Conservation (phyloP, 176 grass and related monocot species). For the Paspalum vaginatum region DNA sequence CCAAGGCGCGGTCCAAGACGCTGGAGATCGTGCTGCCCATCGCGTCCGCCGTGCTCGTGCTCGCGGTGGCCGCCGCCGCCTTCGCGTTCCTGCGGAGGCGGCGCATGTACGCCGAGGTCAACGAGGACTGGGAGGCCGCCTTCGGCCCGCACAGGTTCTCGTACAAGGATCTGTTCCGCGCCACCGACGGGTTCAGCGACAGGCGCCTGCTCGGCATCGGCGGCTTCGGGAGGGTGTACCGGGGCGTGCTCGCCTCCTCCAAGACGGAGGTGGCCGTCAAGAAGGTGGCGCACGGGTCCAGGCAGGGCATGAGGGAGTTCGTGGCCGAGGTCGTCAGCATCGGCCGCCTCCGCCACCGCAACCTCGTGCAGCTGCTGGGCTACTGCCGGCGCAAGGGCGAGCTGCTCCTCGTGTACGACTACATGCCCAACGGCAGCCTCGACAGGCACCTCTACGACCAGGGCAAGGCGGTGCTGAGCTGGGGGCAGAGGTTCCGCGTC, state of each 20-base stretch:
- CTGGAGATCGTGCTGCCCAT: slow-evolving; percentile 56
- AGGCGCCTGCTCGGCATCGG: slow-evolving; percentile 59
- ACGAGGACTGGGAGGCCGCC: slow-evolving; percentile 69
- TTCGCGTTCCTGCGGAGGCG: slow-evolving; percentile 43
- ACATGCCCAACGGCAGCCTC: slow-evolving; percentile 87
- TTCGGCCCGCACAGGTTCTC: slow-evolving; percentile 73
- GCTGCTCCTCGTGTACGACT: slow-evolving; percentile 85
- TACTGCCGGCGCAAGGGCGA: slow-evolving; percentile 85
- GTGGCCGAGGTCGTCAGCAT: slow-evolving; percentile 78
- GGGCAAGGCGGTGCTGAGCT: slow-evolving; percentile 8
- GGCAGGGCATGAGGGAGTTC: slow-evolving; percentile 81
- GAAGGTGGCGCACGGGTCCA: slow-evolving; percentile 73
- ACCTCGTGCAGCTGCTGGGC: slow-evolving; percentile 79
- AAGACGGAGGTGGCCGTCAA: slow-evolving; percentile 78
- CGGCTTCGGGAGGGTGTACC: slow-evolving; percentile 81
- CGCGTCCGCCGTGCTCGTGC: slow-evolving; percentile 49
- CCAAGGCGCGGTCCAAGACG: slow-evolving; percentile 56
- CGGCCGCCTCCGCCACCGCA: slow-evolving; percentile 76
- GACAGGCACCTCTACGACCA: slow-evolving; percentile 68
- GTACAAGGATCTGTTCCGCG: slow-evolving; percentile 65
- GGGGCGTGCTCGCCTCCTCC: slow-evolving; percentile 49
- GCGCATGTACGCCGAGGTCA: slow-evolving; percentile 66
- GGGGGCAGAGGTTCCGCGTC: slow-evolving; percentile 50
- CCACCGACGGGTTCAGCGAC: slow-evolving; percentile 77
- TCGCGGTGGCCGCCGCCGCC: slow-evolving; percentile 43